phyloP scores from a whole-genome alignment of 768 basidiomycete species.

The Filobasidium wieringae region DNA sequence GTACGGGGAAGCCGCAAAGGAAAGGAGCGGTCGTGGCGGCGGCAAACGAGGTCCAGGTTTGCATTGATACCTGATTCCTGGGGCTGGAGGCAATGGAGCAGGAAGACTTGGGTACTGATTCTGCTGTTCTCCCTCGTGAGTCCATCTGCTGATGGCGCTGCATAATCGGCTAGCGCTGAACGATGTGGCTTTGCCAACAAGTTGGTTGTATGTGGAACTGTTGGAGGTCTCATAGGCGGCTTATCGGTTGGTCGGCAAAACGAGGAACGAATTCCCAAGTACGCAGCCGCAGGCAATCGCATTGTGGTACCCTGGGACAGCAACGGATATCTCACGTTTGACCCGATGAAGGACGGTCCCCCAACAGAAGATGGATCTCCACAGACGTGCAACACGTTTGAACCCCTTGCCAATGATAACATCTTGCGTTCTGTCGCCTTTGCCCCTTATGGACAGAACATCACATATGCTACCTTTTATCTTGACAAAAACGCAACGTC shows the following conservation, averaged over 20 bases:
- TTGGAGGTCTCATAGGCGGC: slow-evolving; percentile 14
- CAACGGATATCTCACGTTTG: slow-evolving; percentile 2
- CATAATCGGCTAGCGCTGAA: no score
- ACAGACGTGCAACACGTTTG: slow-evolving; percentile 24
- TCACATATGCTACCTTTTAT: slow-evolving; percentile 23
- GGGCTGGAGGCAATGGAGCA: slow-evolving; percentile 6
- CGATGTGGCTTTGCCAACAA: neutral
- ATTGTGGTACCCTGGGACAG: slow-evolving; percentile 9
- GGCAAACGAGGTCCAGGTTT: neutral
- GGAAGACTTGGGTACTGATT: slow-evolving; percentile 1
- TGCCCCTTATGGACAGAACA: slow-evolving; percentile 23
- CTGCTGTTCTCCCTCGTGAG: neutral
- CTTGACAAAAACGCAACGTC: slow-evolving; percentile 18
- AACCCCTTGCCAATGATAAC: slow-evolving; percentile 4
- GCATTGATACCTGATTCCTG: neutral
- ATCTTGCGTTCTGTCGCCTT: slow-evolving; percentile 15
- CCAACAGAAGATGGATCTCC: slow-evolving; percentile 21
- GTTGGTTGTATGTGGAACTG: neutral
- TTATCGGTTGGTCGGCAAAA: slow-evolving; percentile 1
- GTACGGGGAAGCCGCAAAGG: neutral
- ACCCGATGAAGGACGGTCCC: slow-evolving; percentile 21
- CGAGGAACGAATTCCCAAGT: neutral
- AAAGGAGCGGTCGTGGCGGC: neutral
- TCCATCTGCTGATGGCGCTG: neutral
- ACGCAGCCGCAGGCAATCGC: slow-evolving; percentile 1